Evolutionary conservation across 192 early-diverging fungal species (phyloP).

Genomic region (Backusella macrospora): DNA sequence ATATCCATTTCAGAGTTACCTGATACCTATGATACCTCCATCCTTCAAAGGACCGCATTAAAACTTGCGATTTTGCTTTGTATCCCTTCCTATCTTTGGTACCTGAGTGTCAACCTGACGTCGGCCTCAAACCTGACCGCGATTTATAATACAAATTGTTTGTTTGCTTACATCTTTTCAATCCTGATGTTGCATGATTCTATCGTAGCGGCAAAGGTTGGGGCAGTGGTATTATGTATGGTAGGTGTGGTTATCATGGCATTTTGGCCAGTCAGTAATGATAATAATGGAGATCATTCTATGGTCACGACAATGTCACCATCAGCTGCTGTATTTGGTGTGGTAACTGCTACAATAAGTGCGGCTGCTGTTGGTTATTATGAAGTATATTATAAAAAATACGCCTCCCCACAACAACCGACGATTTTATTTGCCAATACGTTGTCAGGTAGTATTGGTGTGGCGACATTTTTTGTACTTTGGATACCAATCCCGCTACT

Average conservation of each 20-base stretch:
- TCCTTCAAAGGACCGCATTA: neutral
- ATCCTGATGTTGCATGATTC: conserved; percentile 68
- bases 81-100: conserved; percentile 78
- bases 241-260: conserved; percentile 72
- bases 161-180: conserved; percentile 84
- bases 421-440: conserved; percentile 76
- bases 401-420: conserved; percentile 57
- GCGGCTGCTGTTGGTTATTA: conserved; percentile 75
- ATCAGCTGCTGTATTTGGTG: conserved; percentile 34
- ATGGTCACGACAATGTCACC: conserved; percentile 11
- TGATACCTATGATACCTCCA: conserved; percentile 10
- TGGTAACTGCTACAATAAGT: conserved; percentile 61
- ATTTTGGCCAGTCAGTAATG: conserved; percentile 25
- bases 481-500: conserved; percentile 78
- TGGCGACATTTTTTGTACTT: conserved; percentile 63
- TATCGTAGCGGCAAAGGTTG: conserved; percentile 60
- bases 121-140: conserved; percentile 80
- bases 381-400: conserved; percentile 83
- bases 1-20: conserved; percentile 16
- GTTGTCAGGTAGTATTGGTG: conserved; percentile 69
- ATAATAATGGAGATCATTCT: neutral
- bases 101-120: conserved; percentile 69
- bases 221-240: conserved; percentile 66
- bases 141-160: conserved; percentile 81
- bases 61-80: conserved; percentile 63